Percentiles rank a stretch among this genome's conserved stretches.
Evolutionary conservation across 495 filamentous ascomycete species (phyloP).

Genomic region (Penicillium ucsense): DNA sequence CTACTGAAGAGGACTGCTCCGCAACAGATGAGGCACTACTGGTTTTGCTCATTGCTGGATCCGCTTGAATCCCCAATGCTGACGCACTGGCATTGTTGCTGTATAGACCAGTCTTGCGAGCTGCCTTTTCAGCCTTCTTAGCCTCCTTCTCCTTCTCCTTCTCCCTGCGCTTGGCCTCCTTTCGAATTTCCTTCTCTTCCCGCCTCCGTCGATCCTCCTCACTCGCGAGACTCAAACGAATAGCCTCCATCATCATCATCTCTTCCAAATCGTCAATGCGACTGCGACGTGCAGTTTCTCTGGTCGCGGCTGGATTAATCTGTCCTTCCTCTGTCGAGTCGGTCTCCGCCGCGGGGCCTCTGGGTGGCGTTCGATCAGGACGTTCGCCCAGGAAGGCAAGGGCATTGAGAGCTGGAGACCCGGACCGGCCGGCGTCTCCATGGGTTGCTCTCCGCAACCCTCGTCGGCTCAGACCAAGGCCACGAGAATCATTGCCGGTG

Average conservation of each 20-base stretch:
- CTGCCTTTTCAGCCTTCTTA: slow-evolving; percentile 64
- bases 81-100: slow-evolving; percentile 36
- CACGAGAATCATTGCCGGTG: slow-evolving; percentile 38
- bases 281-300: slow-evolving; percentile 50
- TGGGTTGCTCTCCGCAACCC: slow-evolving; percentile 35
- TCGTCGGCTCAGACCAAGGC: slow-evolving; percentile 39
- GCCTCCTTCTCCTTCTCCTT: slow-evolving; percentile 77
- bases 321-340: slow-evolving; percentile 33
- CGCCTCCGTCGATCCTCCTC: slow-evolving; percentile 82
- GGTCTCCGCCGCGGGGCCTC: slow-evolving; percentile 24
- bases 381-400: slow-evolving; percentile 43
- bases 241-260: slow-evolving; percentile 97
- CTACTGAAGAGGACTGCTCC: slow-evolving; percentile 24
- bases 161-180: slow-evolving; percentile 72
- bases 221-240: slow-evolving; percentile 74
- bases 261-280: slow-evolving; percentile 86
- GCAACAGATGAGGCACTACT: slow-evolving; percentile 33
- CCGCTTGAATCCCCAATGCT: slow-evolving; percentile 24
- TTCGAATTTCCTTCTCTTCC: slow-evolving; percentile 69
- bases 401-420: slow-evolving; percentile 40
- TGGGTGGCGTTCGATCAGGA: slow-evolving; percentile 14
- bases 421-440: slow-evolving; percentile 24
- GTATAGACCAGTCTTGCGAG: slow-evolving; percentile 44
- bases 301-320: slow-evolving; percentile 36
- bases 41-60: slow-evolving; percentile 16